Base-by-base conservation (phyloP, 352 stramenopile species). In the Pythium dissotocum region DNA sequence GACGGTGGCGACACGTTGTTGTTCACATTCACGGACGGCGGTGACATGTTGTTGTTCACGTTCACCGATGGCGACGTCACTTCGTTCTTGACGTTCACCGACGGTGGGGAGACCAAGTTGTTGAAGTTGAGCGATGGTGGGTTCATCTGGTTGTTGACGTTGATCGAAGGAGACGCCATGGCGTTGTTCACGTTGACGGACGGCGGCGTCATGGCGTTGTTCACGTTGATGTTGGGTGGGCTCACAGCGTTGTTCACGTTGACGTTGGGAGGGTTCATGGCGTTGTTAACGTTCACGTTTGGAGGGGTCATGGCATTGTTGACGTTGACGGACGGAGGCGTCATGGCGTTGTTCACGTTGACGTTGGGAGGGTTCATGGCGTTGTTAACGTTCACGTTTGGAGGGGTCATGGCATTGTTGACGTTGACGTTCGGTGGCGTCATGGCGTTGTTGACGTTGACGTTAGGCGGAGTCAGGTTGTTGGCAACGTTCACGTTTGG, bases 21-120 rank as follows among this genome's bases (percentile, higher is more conserved):
- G 21, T 38, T 62, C 36, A 62, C 38, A 24, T 28, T 28, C 9
- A 62, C 21, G 12, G 56, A 51, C 6, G 56, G 56, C 4, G 56
- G 35, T 7, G 36, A 55, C 14, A 64, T 28, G 32, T 32, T 40
- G 42, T 48, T 49, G 44, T 55, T 64, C 18, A 63, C 42, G 40
- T 28, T 52, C 4, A 62, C 56, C 16, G 58, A 53, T 13, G 42
- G 32, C 1, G 42, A 18, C 1, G 12, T 21, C 14, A 32, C 42
- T 0, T 65, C 35, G 58, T 55, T 65, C 32, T 67, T 36, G 24
- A 67, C 61, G 38, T 61, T 67, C 5, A 67, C 61, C 24, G 48
- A 60, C 4, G 61, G 35, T 18, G 49, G 21, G n/a, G 30, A 54
- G 4, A 54, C 4, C 6, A 58, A n/a, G 61, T 54, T 67, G 49